Evolutionary conservation across 1,139 yeast genomes (phyloP).

Genomic region (Taphrina pruni): DNA sequence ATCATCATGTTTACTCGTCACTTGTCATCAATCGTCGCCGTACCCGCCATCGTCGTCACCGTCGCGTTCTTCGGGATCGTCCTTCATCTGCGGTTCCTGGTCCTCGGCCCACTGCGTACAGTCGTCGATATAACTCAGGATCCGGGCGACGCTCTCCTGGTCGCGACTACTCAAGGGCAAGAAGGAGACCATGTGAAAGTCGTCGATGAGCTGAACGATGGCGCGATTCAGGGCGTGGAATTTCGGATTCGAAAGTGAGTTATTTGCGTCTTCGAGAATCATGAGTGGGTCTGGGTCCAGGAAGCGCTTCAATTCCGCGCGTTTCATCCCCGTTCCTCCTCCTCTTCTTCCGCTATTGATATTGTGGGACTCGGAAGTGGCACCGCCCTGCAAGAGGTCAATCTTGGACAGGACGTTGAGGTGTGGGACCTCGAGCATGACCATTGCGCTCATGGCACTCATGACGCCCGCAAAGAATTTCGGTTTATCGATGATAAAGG

Average conservation of each 20-base stretch:
- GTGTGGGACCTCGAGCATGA: slow-evolving; percentile 89
- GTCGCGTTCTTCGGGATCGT: slow-evolving; percentile 22
- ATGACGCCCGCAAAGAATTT: slow-evolving; percentile 95
- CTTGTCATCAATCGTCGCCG: background rate
- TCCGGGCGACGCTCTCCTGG: slow-evolving; percentile 79
- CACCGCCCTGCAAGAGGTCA: slow-evolving; percentile 78
- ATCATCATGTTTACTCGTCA: background rate
- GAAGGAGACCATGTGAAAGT: slow-evolving; percentile 98
- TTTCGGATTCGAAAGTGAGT: slow-evolving; percentile 68
- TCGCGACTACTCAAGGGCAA: slow-evolving; percentile 84
- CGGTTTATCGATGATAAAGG: slow-evolving; percentile 85
- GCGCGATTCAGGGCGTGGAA: slow-evolving; percentile 75
- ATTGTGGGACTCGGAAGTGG: slow-evolving; percentile 49
- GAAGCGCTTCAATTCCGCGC: slow-evolving; percentile 77
- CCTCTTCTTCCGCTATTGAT: no score
- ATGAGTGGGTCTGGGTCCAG: slow-evolving; percentile 90
- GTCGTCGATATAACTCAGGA: slow-evolving; percentile 90
- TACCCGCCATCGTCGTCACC: slow-evolving; percentile 4
- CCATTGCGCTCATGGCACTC: slow-evolving; percentile 99
- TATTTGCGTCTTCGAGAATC: slow-evolving; percentile 59
- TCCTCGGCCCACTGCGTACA: slow-evolving; percentile 97
- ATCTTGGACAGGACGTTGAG: slow-evolving; percentile 72
- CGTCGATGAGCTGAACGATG: slow-evolving; percentile 89
- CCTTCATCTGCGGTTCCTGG: slow-evolving; percentile 70
- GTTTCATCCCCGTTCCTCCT: slow-evolving; percentile 61